phyloP scores from a whole-genome alignment of 169 alveolate genomes.

The Eimeria tenella region DNA sequence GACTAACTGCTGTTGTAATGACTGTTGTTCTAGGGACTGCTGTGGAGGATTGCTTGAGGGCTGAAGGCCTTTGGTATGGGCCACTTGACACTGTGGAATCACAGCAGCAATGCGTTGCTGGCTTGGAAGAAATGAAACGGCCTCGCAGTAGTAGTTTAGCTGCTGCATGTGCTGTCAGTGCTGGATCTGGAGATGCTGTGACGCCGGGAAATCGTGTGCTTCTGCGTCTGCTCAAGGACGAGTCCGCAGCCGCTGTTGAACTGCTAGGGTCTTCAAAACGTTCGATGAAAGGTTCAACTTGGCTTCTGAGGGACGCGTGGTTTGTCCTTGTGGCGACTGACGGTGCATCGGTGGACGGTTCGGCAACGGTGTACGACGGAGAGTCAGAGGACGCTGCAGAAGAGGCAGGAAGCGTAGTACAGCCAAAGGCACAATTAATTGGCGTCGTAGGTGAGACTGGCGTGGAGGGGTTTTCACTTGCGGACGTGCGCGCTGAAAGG shows the following conservation, averaged over 20 bases:
- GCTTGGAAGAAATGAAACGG: not conserved
- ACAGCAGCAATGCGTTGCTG: conserved; percentile 47
- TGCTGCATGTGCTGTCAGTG: not conserved
- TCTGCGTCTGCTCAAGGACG: conserved; percentile 33
- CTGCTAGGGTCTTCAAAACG: not conserved
- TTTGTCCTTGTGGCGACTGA: conserved; percentile 38
- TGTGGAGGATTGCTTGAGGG: conserved; percentile 7
- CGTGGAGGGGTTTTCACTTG: not conserved
- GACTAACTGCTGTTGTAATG: not conserved
- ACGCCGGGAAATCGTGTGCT: not conserved
- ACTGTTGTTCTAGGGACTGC: not conserved
- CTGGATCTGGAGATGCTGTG: not conserved
- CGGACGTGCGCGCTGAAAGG: too few species aligned
- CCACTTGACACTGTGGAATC: conserved; percentile 31
- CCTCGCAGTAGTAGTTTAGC: conserved; percentile 21
- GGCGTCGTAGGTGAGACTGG: not conserved
- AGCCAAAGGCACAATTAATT: too few species aligned
- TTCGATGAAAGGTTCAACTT: not conserved
- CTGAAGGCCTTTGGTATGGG: conserved; percentile 47
- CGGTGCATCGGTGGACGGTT: not conserved
- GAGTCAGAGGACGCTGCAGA: not conserved
- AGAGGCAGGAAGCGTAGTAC: not conserved
- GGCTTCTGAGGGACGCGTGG: conserved; percentile 69
- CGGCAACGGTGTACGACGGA: not conserved
- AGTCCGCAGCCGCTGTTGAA: conserved; percentile 51